These are phyloP conservation scores for Prunus mume DNA, from an alignment of 306 rosid genomes.

Conservation along the genomic window DNA sequence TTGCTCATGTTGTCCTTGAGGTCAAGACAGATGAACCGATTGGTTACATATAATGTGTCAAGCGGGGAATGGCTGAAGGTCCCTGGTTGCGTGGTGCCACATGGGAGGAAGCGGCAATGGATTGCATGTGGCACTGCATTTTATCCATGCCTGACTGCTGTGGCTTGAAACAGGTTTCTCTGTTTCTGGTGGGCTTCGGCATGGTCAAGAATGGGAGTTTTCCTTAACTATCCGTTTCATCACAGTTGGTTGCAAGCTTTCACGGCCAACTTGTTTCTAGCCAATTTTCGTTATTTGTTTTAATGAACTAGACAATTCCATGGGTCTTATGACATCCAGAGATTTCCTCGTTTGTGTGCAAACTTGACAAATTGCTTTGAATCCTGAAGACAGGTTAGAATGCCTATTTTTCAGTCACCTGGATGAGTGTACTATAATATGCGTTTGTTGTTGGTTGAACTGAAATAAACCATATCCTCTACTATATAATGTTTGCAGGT, in stretches of 20 bases:
- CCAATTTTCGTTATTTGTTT: slow-evolving; percentile 24
- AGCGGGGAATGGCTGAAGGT: slow-evolving; percentile 85
- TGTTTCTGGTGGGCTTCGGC: slow-evolving; percentile 19
- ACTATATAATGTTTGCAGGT: slow-evolving; percentile 1
- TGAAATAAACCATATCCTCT: background rate
- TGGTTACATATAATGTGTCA: slow-evolving; percentile 65
- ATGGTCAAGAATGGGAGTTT: slow-evolving; percentile 12
- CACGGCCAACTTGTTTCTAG: slow-evolving; percentile 24
- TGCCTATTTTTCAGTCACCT: background rate
- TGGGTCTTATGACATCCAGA: slow-evolving; percentile 21
- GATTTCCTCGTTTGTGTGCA: slow-evolving; percentile 23
- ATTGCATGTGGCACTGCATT: slow-evolving; percentile 77
- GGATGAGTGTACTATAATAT: background rate
- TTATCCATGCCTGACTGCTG: slow-evolving; percentile 68
- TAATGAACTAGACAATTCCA: slow-evolving; percentile 28
- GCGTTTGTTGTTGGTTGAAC: background rate
- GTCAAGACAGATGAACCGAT: slow-evolving; percentile 58
- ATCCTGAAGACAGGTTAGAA: slow-evolving; percentile 18
- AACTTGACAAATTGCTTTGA: slow-evolving; percentile 26
- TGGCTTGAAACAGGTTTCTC: slow-evolving; percentile 45
- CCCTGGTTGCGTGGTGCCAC: slow-evolving; percentile 63
- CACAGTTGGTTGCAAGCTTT: slow-evolving; percentile 26
- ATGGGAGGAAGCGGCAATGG: slow-evolving; percentile 64
- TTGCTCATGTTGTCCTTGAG: slow-evolving; percentile 85
- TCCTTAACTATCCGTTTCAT: slow-evolving; percentile 5